Evolutionary conservation across 768 basidiomycete species (phyloP).

Genomic region (Kwoniella pini): DNA sequence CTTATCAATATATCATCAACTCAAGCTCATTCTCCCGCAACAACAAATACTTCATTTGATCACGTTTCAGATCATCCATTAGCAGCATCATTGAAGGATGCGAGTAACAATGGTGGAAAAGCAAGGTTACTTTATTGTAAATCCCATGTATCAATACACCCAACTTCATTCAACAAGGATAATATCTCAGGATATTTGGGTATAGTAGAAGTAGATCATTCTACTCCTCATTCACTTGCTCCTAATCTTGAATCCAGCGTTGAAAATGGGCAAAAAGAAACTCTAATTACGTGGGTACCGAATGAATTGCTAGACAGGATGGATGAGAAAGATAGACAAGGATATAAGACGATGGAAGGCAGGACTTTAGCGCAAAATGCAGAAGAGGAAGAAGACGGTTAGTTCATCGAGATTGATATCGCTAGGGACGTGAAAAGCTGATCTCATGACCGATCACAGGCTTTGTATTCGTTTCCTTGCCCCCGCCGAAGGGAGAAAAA

Average conservation of each 20-base stretch:
- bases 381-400: conserved; percentile 40
- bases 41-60: conserved; percentile 15
- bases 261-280: conserved; percentile 58
- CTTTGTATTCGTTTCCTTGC: conserved; percentile 80
- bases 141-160: conserved; percentile 93
- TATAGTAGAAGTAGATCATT: conserved; percentile 75
- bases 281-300: conserved; percentile 88
- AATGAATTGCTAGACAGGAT: conserved; percentile 79
- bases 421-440: no score
- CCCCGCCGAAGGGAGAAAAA: conserved; percentile 77
- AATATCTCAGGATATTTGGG: conserved; percentile 93
- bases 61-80: conserved; percentile 13
- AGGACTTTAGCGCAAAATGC: conserved; percentile 53
- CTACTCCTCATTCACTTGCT: conserved; percentile 11
- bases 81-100: not conserved
- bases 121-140: conserved; percentile 75
- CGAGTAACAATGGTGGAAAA: conserved; percentile 22
- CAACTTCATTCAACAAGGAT: conserved; percentile 85
- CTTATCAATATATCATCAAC: conserved; percentile 15
- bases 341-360: conserved; percentile 82
- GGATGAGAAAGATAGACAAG: conserved; percentile 81
- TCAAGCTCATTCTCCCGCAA: conserved; percentile 17
- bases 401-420: no score
- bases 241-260: conserved; percentile 28
- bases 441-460: no score